These are phyloP conservation scores for Globisporangium cederbergense DNA, from an alignment of 352 stramenopile genomes.

Conservation along the genomic window DNA sequence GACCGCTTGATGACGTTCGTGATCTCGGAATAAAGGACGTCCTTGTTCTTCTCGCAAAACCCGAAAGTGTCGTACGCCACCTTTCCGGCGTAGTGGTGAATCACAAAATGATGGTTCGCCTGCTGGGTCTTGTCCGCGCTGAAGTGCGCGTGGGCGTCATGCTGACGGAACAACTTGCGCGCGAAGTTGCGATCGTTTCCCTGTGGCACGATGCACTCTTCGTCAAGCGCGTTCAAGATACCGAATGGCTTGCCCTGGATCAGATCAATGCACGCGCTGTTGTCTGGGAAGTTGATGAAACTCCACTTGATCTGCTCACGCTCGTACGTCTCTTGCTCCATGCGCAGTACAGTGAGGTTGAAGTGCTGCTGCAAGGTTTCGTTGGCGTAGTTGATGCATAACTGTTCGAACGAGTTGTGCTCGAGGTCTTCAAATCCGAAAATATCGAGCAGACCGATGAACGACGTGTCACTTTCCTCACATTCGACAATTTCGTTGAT, in stretches of 20 bases:
- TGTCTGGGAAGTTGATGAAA: slow-evolving; percentile 90
- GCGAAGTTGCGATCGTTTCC: slow-evolving; percentile 86
- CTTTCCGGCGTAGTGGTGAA: slow-evolving; percentile 91
- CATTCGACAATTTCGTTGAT: slow-evolving; percentile 85
- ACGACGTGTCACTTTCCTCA: slow-evolving; percentile 42
- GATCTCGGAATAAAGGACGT: slow-evolving; percentile 86
- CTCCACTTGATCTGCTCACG: slow-evolving; percentile 85
- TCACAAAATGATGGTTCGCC: slow-evolving; percentile 76
- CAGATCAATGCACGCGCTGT: slow-evolving; percentile 87
- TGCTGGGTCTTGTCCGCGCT: slow-evolving; percentile 74
- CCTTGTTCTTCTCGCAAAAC: slow-evolving; percentile 97
- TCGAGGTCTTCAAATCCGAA: slow-evolving; percentile 87
- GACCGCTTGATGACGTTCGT: slow-evolving; percentile 71
- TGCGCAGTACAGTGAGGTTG: slow-evolving; percentile 83
- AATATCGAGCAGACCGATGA: slow-evolving; percentile 85
- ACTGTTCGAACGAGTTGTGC: slow-evolving; percentile 94
- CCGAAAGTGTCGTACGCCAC: slow-evolving; percentile 93
- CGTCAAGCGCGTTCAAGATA: slow-evolving; percentile 83
- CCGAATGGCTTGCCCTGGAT: slow-evolving; percentile 85
- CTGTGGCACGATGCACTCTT: slow-evolving; percentile 89
- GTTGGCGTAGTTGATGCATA: slow-evolving; percentile 95
- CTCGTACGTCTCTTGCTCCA: slow-evolving; percentile 89
- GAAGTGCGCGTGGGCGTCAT: slow-evolving; percentile 68
- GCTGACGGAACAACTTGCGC: slow-evolving; percentile 75
- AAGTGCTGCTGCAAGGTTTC: slow-evolving; percentile 93